These are phyloP conservation scores for Sarocladiaceae sp. DNA, from an alignment of 2,329 filamentous ascomycete genomes.

Conservation along the genomic window DNA sequence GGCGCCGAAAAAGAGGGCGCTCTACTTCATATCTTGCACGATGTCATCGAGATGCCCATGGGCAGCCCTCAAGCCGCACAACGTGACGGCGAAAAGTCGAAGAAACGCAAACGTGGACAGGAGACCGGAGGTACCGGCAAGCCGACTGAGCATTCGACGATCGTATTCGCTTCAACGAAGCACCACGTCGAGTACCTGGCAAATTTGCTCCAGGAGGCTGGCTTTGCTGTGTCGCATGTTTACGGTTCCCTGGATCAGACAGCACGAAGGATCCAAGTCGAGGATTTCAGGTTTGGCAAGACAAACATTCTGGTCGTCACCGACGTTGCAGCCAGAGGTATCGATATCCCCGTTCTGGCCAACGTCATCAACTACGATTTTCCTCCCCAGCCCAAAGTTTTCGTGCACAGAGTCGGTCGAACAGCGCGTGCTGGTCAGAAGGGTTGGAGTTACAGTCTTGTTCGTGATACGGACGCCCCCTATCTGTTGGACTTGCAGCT, in stretches of 20 bases:
- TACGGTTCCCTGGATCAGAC: slow-evolving; percentile 94
- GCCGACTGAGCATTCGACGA: slow-evolving; percentile 85
- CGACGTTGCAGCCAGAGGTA: slow-evolving; percentile 92
- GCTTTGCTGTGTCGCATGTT: slow-evolving; percentile 86
- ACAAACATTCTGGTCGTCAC: slow-evolving; percentile 93
- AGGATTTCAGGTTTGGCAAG: slow-evolving; percentile 77
- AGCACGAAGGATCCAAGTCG: slow-evolving; percentile 84
- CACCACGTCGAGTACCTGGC: slow-evolving; percentile 95
- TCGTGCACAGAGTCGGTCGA: slow-evolving; percentile 90
- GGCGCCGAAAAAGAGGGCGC: slow-evolving; percentile 90
- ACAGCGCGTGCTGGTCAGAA: slow-evolving; percentile 89
- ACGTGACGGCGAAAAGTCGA: slow-evolving; percentile 43
- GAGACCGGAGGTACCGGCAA: slow-evolving; percentile 47
- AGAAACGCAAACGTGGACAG: slow-evolving; percentile 65
- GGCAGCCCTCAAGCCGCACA: slow-evolving; percentile 51
- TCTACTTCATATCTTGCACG: slow-evolving; percentile 78
- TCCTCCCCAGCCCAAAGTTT: slow-evolving; percentile 92
- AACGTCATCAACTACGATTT: slow-evolving; percentile 99
- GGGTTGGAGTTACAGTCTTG: slow-evolving; percentile 92
- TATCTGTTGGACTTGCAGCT: slow-evolving; percentile 92
- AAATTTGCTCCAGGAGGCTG: slow-evolving; percentile 68
- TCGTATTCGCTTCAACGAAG: slow-evolving; percentile 90
- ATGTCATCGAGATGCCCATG: slow-evolving; percentile 85
- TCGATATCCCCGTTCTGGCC: slow-evolving; percentile 91
- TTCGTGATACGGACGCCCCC: slow-evolving; percentile 79